A percentile compares a stretch with the other conserved stretches of the same genome.
Evolutionary conservation across 306 rosid species (phyloP).

Genomic region (Cucumis sativus): Cucumber_9930_V3 NC_026659.2:29612501-29613000

Average conservation of each 20-base stretch:
- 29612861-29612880: background rate
- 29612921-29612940: background rate
- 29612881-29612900: background rate
- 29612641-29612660: background rate
- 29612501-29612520: slow-evolving; percentile 15
- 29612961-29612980: background rate
- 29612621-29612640: background rate
- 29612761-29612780: background rate
- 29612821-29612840: background rate
- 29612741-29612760: background rate
- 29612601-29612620: background rate
- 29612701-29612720: background rate
- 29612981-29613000: background rate
- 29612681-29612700: background rate
- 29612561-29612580: background rate
- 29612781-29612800: background rate
- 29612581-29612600: background rate
- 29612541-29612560: background rate
- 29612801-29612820: background rate
- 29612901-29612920: background rate
- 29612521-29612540: background rate
- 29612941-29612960: background rate
- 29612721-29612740: background rate
- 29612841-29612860: background rate
- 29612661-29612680: background rate